These are phyloP conservation scores for Neonectria magnoliae DNA, from an alignment of 2,329 filamentous ascomycete genomes.

Conservation along the genomic window DNA sequence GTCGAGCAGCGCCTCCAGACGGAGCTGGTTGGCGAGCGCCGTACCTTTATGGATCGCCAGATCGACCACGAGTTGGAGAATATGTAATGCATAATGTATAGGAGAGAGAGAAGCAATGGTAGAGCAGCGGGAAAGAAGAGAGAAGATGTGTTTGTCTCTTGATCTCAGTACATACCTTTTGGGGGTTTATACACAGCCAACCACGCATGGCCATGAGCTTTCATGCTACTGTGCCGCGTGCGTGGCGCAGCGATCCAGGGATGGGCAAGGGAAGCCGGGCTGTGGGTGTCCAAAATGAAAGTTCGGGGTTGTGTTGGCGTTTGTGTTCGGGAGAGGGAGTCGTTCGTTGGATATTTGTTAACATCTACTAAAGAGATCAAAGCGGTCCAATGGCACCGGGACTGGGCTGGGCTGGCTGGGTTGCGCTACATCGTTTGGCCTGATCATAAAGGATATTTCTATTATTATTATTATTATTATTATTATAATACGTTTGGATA, in stretches of 20 bases:
- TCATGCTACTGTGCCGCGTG: background rate
- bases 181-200: constrained; percentile 6
- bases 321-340: constrained; percentile 38
- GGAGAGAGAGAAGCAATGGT: constrained; percentile 2
- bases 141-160: constrained; percentile 22
- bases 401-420: constrained; percentile 21
- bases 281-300: constrained; percentile 33
- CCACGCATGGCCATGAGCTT: background rate
- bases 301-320: constrained; percentile 34
- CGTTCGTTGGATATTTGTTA: constrained; percentile 36
- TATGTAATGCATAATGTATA: constrained; percentile 70
- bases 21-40: constrained; percentile 85
- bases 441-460: constrained; percentile 16
- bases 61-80: constrained; percentile 94
- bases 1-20: constrained; percentile 95
- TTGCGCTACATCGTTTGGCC: constrained; percentile 16
- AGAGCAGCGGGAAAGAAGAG: constrained; percentile 13
- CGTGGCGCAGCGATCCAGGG: background rate
- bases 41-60: constrained; percentile 88
- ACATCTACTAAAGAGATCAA: constrained; percentile 34
- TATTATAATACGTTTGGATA: constrained; percentile 21
- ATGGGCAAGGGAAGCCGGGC: constrained; percentile 11
- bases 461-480: constrained; percentile 10
- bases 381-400: constrained; percentile 35
- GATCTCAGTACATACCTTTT: constrained; percentile 35